Conservation (phyloP, 2,329 filamentous ascomycete genomes). For the Bipolaris zeicola region DNA sequence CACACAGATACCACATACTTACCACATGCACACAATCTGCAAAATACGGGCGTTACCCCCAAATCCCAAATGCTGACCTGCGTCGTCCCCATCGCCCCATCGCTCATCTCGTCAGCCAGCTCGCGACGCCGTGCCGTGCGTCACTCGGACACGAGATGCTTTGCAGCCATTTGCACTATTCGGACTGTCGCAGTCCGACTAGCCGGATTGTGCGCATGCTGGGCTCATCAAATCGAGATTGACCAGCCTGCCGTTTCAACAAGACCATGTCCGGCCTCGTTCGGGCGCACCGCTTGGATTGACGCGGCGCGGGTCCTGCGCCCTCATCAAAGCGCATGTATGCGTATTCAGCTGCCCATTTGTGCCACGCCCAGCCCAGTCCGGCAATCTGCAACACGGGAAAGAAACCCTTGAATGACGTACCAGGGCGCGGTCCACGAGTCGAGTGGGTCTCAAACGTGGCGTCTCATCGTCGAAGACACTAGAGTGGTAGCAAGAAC, state of each 20-base stretch:
- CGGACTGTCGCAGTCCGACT: conserved; percentile 13
- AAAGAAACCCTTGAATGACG: conserved; percentile 44
- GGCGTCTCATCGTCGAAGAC: conserved; percentile 39
- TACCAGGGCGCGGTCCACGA: conserved; percentile 41
- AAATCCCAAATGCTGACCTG: conserved; percentile 23
- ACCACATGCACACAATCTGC: conserved; percentile 1
- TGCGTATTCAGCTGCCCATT: conserved; percentile 19
- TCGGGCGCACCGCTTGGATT: conserved; percentile 1
- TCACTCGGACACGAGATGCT: conserved; percentile 16
- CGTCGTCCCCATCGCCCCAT: conserved; percentile 10
- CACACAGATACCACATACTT: background rate
- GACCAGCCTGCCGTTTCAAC: conserved; percentile 33
- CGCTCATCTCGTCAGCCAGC: conserved; percentile 17
- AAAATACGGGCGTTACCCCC: background rate
- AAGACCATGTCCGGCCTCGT: conserved; percentile 15
- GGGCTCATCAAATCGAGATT: conserved; percentile 34
- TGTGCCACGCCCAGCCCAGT: conserved; percentile 41
- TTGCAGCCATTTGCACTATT: conserved; percentile 19
- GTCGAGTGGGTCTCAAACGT: conserved; percentile 46
- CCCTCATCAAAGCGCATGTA: conserved; percentile 3
- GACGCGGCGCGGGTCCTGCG: conserved; percentile 11
- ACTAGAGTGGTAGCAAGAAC: conserved; percentile 21
- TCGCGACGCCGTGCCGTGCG: conserved; percentile 5
- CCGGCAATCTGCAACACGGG: conserved; percentile 43
- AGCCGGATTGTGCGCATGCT: conserved; percentile 19